Evolutionary conservation across 1,139 yeast species (phyloP), one percentile per base, ranked within the genome.

Genomic region (Spathaspora jeffriesii): DNA sequence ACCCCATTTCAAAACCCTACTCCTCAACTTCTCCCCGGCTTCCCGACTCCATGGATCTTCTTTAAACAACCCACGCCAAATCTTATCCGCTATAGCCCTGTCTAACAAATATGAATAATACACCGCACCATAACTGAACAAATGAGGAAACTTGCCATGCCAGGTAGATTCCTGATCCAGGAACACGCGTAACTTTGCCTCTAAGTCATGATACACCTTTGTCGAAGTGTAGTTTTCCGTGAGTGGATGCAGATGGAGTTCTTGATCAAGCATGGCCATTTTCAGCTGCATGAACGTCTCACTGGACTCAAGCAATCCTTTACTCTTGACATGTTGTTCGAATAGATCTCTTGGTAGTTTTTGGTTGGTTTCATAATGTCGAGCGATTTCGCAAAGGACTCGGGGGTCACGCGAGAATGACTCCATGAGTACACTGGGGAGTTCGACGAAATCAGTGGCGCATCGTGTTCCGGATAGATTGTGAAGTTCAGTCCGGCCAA

Each of bases 361-460:
- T 53, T 81, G 83, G 32, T 83, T 85, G 0, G 96, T 87, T 47
- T 72, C 68, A 64, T 86, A 81, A 64, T 92, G 97, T 42, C 78
- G 72, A 0, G 96, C 96, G 54, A 89, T 88, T 32, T 80, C 70
- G 42, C 81, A 71, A 44, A 93, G 68, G 0, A 95, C 96, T 34
- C 92, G 70, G 4, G 86, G 83, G 59, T 90, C 95, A 44, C 83
- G 81, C 25, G 96, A 93, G 67, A 93, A 93, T 56, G 84, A 85
- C 62, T 93, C 99, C 96, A 92, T 93, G 45, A 93, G 67, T 15
- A 93, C 95, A 13, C 97, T 90, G 1, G 99, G 99, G 42, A 93
- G 71, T 64, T 93, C 99, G 27, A 95, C 99, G 69, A 93, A 93
- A 64, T 93, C 99, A 0, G 99, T 90, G 8, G 91, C 88, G 61